These are phyloP conservation scores for Ophidiomyces ophidiicola DNA, from an alignment of 2,329 filamentous ascomycete species.

Conservation along the genomic window DNA sequence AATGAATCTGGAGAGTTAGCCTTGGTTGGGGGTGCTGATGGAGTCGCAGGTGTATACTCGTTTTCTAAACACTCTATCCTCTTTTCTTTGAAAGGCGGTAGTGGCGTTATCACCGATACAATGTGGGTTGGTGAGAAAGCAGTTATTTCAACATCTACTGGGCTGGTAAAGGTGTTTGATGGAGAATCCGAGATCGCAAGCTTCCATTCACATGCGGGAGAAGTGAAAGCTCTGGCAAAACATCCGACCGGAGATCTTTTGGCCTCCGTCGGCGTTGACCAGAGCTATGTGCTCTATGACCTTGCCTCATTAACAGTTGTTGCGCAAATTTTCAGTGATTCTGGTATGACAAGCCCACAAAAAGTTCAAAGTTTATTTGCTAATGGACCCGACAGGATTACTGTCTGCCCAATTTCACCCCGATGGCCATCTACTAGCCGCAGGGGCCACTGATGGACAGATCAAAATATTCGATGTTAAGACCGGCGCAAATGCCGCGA, in stretches of 20 bases:
- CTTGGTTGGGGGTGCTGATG: conserved; percentile 62
- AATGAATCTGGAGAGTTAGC: conserved; percentile 53
- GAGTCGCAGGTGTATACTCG: conserved; percentile 65
- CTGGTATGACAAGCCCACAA: conserved; percentile 45
- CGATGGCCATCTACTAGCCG: conserved; percentile 86
- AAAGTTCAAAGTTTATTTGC: conserved; percentile 12
- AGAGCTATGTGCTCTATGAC: conserved; percentile 87
- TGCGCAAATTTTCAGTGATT: conserved; percentile 66
- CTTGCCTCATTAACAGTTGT: conserved; percentile 54
- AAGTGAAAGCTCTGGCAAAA: conserved; percentile 61
- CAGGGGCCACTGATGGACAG: conserved; percentile 64
- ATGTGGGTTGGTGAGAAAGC: conserved; percentile 51
- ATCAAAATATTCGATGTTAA: conserved; percentile 85
- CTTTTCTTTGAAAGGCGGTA: conserved; percentile 50
- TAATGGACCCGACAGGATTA: conserved; percentile 44
- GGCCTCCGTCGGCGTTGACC: conserved; percentile 79
- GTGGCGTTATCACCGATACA: conserved; percentile 55
- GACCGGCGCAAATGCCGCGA: conserved; percentile 61
- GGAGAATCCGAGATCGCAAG: conserved; percentile 55
- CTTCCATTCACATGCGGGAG: conserved; percentile 70
- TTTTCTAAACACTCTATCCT: conserved; percentile 64
- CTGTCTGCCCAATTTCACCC: conserved; percentile 81
- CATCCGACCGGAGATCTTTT: conserved; percentile 76
- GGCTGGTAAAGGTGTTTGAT: conserved; percentile 69
- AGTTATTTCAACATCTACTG: conserved; percentile 61